Conservation (phyloP, 2,329 filamentous ascomycete species). For the Parastagonospora nodorum region DNA sequence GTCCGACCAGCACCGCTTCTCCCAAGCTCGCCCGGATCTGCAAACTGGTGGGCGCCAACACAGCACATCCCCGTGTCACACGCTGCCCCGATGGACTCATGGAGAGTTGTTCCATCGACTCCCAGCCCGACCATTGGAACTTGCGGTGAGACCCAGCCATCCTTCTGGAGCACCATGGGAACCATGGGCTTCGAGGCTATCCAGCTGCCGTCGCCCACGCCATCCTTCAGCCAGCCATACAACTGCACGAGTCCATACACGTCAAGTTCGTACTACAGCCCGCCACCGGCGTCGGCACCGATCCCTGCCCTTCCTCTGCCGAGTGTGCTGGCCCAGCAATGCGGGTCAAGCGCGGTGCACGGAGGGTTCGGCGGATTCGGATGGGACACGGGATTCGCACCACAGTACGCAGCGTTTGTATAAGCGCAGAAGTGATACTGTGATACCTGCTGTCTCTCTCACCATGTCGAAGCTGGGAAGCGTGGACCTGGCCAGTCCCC, state of each 20-base stretch:
- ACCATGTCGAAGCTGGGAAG: constrained; percentile 39
- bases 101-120: constrained; percentile 90
- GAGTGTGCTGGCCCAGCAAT: constrained; percentile 83
- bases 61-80: constrained; percentile 64
- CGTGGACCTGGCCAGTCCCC: constrained; percentile 52
- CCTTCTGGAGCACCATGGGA: constrained; percentile 76
- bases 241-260: constrained; percentile 56
- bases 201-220: constrained; percentile 74
- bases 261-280: constrained; percentile 75
- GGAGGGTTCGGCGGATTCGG: constrained; percentile 77
- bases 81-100: constrained; percentile 77
- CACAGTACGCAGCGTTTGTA: constrained; percentile 75
- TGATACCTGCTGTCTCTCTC: constrained; percentile 27
- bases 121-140: constrained; percentile 72
- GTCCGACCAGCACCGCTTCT: constrained; percentile 84
- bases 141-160: constrained; percentile 71
- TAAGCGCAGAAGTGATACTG: constrained; percentile 56
- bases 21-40: constrained; percentile 76
- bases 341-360: constrained; percentile 68
- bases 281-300: constrained; percentile 73
- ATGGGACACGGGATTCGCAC: constrained; percentile 84
- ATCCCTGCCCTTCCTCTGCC: constrained; percentile 80
- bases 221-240: constrained; percentile 75
- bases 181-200: constrained; percentile 68
- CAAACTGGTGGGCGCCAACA: constrained; percentile 79